Evolutionary conservation across 805 yeast species (phyloP).

Genomic region (Cyberlindnera lachancei): DNA sequence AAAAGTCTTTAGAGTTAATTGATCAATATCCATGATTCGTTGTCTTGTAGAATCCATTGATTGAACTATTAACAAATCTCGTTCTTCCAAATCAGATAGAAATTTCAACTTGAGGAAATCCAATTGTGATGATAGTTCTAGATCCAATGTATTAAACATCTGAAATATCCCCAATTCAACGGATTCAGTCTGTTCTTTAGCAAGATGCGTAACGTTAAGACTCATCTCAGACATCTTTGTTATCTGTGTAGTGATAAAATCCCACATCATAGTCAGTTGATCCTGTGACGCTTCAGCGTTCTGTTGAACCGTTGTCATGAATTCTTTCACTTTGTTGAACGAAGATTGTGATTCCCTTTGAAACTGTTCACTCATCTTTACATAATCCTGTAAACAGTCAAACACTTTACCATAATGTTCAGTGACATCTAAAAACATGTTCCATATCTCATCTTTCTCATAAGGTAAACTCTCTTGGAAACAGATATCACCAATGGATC

Average conservation of each 20-base stretch:
- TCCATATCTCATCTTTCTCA: slow-evolving; percentile 43
- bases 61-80: slow-evolving; percentile 6
- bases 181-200: slow-evolving; percentile 7
- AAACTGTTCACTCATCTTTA: slow-evolving; percentile 13
- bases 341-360: slow-evolving; percentile 10
- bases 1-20: not conserved
- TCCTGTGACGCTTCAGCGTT: slow-evolving; percentile 6
- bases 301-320: slow-evolving; percentile 10
- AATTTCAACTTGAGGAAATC: slow-evolving; percentile 8
- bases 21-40: not conserved
- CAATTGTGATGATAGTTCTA: slow-evolving; percentile 6
- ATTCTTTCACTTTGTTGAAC: slow-evolving; percentile 6
- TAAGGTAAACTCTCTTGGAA: slow-evolving; percentile 42
- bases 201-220: slow-evolving; percentile 10
- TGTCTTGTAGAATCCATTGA: slow-evolving; percentile 3
- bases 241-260: slow-evolving; percentile 7
- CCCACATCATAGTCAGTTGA: slow-evolving; percentile 11
- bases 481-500: slow-evolving; percentile 46
- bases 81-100: slow-evolving; percentile 8
- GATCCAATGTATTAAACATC: slow-evolving; percentile 7
- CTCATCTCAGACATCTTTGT: slow-evolving; percentile 11
- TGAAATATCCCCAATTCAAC: slow-evolving; percentile 7
- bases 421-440: slow-evolving; percentile 41
- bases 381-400: slow-evolving; percentile 13
- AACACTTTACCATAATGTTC: slow-evolving; percentile 20